A percentile compares a stretch with the other conserved stretches of the same genome.
These are phyloP conservation scores for Orbilia quercus DNA, from an alignment of 2,329 filamentous ascomycete genomes.

Conservation along the genomic window DNA sequence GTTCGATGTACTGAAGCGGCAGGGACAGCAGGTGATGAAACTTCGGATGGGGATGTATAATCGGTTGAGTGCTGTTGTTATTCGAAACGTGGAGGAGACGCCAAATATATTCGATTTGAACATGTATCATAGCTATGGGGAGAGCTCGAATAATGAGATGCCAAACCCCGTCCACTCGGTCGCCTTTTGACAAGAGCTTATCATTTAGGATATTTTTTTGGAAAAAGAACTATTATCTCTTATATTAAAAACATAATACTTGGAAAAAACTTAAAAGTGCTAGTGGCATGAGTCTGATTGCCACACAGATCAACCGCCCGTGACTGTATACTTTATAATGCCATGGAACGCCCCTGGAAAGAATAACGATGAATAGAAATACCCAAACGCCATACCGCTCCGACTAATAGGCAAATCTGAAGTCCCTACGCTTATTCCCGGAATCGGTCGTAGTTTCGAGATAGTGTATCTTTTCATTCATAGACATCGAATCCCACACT, in stretches of 20 bases:
- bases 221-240: too few relatives aligned
- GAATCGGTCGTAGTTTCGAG: slow-evolving; percentile 64
- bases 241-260: too few relatives aligned
- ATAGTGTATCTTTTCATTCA: slow-evolving; percentile 67
- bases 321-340: background rate
- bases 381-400: background rate
- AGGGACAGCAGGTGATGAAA: slow-evolving; percentile 11
- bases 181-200: too few relatives aligned
- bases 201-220: too few relatives aligned
- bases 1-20: slow-evolving; percentile 8
- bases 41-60: slow-evolving; percentile 44
- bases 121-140: background rate
- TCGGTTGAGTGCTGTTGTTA: slow-evolving; percentile 23
- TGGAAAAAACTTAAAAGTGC: too few relatives aligned
- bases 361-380: background rate
- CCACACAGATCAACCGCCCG: too few relatives aligned
- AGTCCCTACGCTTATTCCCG: slow-evolving; percentile 66
- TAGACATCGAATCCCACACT: slow-evolving; percentile 67
- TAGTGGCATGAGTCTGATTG: too few relatives aligned
- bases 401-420: slow-evolving; percentile 64
- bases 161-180: too few relatives aligned
- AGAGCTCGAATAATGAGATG: background rate
- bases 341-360: background rate
- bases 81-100: slow-evolving; percentile 26
- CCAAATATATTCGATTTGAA: slow-evolving; percentile 14